phyloP scores from a whole-genome alignment of 192 early-diverging fungal genomes.

The Lobosporangium transversale region DNA sequence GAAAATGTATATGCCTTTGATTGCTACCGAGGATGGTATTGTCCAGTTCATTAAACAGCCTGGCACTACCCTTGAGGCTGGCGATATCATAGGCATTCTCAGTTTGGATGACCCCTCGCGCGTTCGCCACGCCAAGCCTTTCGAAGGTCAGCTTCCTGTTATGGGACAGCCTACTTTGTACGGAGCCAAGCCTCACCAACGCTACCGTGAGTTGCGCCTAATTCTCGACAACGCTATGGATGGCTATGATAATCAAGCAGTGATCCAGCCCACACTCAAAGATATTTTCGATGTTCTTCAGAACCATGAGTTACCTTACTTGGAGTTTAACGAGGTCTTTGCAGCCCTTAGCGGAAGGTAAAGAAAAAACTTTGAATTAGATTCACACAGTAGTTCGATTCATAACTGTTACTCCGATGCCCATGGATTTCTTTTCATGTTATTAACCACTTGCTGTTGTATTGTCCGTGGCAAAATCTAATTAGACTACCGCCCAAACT shows the following conservation, averaged over 20 bases:
- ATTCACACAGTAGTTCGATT: no score
- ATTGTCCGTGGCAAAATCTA: no score
- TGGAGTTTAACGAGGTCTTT: constrained; percentile 82
- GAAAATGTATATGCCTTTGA: constrained; percentile 99
- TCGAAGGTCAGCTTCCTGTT: constrained; percentile 74
- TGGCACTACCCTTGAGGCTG: constrained; percentile 83
- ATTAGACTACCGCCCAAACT: constrained; percentile 81
- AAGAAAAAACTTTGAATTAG: no score
- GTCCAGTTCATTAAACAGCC: constrained; percentile 91
- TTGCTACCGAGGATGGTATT: constrained; percentile 89
- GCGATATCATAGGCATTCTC: constrained; percentile 94
- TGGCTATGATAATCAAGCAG: constrained; percentile 87
- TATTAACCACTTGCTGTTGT: no score
- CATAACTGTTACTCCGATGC: no score
- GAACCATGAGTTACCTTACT: constrained; percentile 84
- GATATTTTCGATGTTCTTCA: constrained; percentile 79
- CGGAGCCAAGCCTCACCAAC: constrained; percentile 92
- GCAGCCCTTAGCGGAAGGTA: constrained; percentile 80
- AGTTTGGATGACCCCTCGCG: constrained; percentile 93
- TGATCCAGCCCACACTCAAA: constrained; percentile 75
- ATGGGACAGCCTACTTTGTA: constrained; percentile 82
- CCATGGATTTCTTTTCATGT: no score
- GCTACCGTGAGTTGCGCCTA: constrained; percentile 69
- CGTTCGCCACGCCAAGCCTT: constrained; percentile 90
- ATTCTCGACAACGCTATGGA: constrained; percentile 81